These are phyloP conservation scores for Sextonia rubra DNA, from an alignment of 164 flowering plant species.

Conservation along the genomic window DNA sequence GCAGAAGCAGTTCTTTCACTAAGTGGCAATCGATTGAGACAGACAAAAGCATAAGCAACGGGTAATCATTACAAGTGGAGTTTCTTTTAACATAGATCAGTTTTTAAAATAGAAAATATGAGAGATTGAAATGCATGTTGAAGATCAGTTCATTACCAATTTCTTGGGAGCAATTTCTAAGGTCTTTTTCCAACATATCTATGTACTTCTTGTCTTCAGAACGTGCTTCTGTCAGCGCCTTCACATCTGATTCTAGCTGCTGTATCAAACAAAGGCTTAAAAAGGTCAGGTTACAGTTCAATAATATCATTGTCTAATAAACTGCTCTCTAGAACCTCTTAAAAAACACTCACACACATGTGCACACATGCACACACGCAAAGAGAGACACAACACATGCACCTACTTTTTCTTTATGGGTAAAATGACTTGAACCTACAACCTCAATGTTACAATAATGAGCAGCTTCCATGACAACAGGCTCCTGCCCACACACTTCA, in stretches of 20 bases:
- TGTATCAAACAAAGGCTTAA: conserved; percentile 22
- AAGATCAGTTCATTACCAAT: conserved; percentile 45
- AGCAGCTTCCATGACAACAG: too few species aligned
- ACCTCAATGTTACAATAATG: too few species aligned
- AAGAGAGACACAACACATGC: too few species aligned
- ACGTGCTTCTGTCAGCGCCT: conserved; percentile 51
- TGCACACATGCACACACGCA: too few species aligned
- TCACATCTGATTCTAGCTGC: conserved; percentile 60
- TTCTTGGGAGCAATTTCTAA: conserved; percentile 63
- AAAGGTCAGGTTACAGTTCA: conserved; percentile 5
- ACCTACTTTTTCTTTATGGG: too few species aligned
- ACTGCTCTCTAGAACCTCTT: too few species aligned
- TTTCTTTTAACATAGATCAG: not conserved
- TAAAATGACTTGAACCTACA: too few species aligned
- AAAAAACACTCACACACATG: too few species aligned
- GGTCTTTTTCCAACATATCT: conserved; percentile 58
- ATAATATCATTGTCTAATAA: too few species aligned
- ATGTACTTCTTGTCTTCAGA: conserved; percentile 53
- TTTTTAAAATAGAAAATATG: not conserved
- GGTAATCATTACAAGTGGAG: not conserved
- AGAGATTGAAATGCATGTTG: not conserved
- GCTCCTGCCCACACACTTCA: too few species aligned
- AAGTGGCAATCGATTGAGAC: not conserved
- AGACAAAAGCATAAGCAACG: not conserved
- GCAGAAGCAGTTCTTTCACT: conserved; percentile 10